These are phyloP conservation scores for Metschnikowia corniflorae DNA, from an alignment of 805 yeast species.

Conservation along the genomic window DNA sequence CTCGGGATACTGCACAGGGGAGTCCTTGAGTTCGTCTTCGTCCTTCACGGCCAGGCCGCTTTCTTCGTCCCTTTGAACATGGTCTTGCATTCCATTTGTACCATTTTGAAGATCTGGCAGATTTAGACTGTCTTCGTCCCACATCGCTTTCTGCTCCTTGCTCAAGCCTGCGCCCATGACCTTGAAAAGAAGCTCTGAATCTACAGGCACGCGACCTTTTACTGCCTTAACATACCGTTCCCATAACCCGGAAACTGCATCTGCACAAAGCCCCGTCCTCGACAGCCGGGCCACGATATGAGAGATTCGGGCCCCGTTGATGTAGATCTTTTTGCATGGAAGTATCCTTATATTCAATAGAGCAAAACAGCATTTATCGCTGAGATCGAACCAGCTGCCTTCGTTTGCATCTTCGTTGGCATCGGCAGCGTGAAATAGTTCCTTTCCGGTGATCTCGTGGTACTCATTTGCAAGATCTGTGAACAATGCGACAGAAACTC, in stretches of 20 bases:
- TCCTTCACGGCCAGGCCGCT: not conserved
- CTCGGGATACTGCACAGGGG: not conserved
- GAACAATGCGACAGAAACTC: conserved; percentile 2
- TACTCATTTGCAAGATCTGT: conserved; percentile 6
- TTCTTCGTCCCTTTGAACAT: too few relatives aligned
- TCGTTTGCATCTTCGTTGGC: conserved; percentile 4
- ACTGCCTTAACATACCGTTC: conserved; percentile 1
- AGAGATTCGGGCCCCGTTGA: conserved; percentile 2
- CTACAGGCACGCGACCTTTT: not conserved
- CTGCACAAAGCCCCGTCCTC: too few relatives aligned
- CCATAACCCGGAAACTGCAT: conserved; percentile 7
- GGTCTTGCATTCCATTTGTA: too few relatives aligned
- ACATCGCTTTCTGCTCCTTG: not conserved
- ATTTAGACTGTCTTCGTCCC: too few relatives aligned
- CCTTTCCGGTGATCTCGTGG: conserved; percentile 1
- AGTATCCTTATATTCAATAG: conserved; percentile 2
- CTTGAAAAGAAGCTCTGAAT: conserved; percentile 1
- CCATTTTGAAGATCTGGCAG: too few relatives aligned
- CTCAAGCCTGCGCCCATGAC: conserved; percentile 1
- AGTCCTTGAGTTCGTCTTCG: not conserved
- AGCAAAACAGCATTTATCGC: conserved; percentile 10
- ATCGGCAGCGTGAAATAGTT: conserved; percentile 8
- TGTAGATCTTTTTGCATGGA: not conserved
- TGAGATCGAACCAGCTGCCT: conserved; percentile 12
- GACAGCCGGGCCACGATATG: not conserved